Evolutionary conservation across 345 rosid genomes (phyloP).

Genomic region (Fremontodendron californicum): DNA sequence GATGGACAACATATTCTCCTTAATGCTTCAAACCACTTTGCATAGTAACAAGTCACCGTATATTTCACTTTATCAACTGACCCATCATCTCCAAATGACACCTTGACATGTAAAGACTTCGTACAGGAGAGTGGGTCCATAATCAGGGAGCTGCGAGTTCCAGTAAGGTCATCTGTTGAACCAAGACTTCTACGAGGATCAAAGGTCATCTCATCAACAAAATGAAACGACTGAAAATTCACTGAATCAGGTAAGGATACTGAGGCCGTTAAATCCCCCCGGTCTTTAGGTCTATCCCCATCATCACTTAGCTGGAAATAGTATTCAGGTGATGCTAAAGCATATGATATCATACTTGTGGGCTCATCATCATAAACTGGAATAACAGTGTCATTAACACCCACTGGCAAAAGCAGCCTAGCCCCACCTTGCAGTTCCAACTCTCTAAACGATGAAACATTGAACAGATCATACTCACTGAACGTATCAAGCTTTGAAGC

Average conservation of each 20-base stretch:
- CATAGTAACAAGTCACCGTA: constrained; percentile 83
- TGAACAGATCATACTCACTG: constrained; percentile 61
- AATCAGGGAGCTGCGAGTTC: constrained; percentile 54
- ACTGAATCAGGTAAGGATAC: constrained; percentile 39
- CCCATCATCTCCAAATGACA: constrained; percentile 68
- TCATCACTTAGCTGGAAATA: constrained; percentile 51
- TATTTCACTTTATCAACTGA: constrained; percentile 67
- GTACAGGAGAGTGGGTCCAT: constrained; percentile 62
- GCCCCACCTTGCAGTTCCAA: constrained; percentile 65
- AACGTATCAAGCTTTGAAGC: constrained; percentile 66
- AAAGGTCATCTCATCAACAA: constrained; percentile 48
- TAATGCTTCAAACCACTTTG: constrained; percentile 78
- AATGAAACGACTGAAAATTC: constrained; percentile 26
- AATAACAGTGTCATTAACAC: constrained; percentile 66
- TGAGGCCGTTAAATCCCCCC: constrained; percentile 49
- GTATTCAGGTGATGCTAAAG: constrained; percentile 63
- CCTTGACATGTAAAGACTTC: constrained; percentile 64
- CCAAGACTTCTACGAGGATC: constrained; percentile 56
- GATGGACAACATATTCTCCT: constrained; percentile 84
- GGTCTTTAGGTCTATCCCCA: constrained; percentile 35
- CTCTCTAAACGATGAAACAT: constrained; percentile 63
- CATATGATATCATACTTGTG: constrained; percentile 86
- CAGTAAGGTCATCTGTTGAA: constrained; percentile 53
- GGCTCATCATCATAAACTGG: constrained; percentile 96
- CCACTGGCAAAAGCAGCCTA: constrained; percentile 69